These are phyloP conservation scores for Pythium brachiatum DNA, from an alignment of 352 stramenopile genomes.

Conservation along the genomic window DNA sequence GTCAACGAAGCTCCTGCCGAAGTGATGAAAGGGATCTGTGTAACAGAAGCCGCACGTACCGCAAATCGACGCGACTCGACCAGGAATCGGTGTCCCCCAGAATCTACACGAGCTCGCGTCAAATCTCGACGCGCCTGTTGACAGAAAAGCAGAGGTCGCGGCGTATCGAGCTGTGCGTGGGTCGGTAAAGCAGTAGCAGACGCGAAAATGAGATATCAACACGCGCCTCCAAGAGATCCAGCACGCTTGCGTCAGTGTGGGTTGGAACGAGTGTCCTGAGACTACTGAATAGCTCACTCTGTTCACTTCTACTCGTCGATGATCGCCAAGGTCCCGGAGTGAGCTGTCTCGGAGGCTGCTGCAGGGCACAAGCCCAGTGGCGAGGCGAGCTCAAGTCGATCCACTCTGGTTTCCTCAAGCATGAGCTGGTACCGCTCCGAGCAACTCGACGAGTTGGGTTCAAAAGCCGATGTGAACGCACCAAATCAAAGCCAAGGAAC, in stretches of 20 bases:
- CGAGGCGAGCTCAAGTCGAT: conserved; percentile 36
- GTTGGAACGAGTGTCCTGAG: not conserved
- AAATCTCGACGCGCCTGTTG: conserved; percentile 28
- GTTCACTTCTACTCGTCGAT: conserved; percentile 38
- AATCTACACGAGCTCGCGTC: conserved; percentile 40
- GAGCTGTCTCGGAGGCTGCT: conserved; percentile 51
- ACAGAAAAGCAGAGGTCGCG: conserved; percentile 35
- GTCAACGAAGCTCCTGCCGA: conserved; percentile 33
- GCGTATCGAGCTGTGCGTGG: conserved; percentile 48
- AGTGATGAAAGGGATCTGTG: conserved; percentile 11
- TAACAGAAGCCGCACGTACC: conserved; percentile 1
- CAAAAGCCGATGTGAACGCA: conserved; percentile 10
- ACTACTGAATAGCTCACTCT: too few species aligned
- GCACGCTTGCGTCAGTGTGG: conserved; percentile 36
- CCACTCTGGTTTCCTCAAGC: conserved; percentile 1
- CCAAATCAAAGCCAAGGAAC: conserved; percentile 10
- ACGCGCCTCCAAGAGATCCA: conserved; percentile 39
- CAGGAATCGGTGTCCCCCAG: conserved; percentile 24
- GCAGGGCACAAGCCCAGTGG: conserved; percentile 43
- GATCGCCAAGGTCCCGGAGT: conserved; percentile 44
- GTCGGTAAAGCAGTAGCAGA: conserved; percentile 38
- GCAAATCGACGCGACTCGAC: not conserved
- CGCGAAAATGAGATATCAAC: conserved; percentile 43
- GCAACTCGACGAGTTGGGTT: conserved; percentile 9
- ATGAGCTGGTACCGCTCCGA: conserved; percentile 11